Percentiles rank a stretch among this genome's conserved stretches.
phyloP scores from a whole-genome alignment of 345 rosid genomes.

The Psidium friedrichsthalianum region DNA sequence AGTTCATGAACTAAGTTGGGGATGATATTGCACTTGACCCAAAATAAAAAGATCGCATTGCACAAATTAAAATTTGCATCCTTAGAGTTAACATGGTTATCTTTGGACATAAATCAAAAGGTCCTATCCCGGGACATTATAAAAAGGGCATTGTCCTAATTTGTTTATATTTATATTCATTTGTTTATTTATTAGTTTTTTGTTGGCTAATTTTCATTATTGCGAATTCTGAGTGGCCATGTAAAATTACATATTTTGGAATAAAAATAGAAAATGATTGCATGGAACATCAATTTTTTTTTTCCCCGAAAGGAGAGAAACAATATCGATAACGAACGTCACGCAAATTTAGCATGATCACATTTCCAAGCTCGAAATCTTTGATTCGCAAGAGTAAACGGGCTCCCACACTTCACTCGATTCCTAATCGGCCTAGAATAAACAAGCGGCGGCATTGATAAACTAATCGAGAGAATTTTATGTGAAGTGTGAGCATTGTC shows the following conservation, averaged over 20 bases:
- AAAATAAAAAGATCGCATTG: rapidly evolving
- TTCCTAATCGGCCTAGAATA: neutral
- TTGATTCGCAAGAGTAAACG: neutral
- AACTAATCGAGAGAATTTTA: too few relatives aligned
- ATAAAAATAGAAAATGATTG: neutral
- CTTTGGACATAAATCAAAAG: neutral
- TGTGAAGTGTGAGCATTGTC: neutral
- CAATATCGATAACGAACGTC: neutral
- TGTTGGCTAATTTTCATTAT: neutral
- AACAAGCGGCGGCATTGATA: too few relatives aligned
- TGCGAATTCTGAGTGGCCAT: neutral
- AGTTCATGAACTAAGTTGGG: neutral
- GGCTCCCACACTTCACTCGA: neutral
- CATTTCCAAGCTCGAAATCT: neutral
- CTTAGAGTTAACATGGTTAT: neutral
- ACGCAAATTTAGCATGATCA: neutral
- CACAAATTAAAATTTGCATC: neutral
- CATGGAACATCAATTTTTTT: neutral
- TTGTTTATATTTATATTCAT: too few relatives aligned
- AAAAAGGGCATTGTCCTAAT: neutral
- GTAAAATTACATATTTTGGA: too few relatives aligned
- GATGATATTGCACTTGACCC: rapidly evolving
- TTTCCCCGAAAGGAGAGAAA: neutral
- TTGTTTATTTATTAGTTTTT: neutral
- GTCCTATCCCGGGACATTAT: neutral